Base-by-base conservation (phyloP, 108 stramenopile species). In the Phaeodactylum tricornutum region DNA sequence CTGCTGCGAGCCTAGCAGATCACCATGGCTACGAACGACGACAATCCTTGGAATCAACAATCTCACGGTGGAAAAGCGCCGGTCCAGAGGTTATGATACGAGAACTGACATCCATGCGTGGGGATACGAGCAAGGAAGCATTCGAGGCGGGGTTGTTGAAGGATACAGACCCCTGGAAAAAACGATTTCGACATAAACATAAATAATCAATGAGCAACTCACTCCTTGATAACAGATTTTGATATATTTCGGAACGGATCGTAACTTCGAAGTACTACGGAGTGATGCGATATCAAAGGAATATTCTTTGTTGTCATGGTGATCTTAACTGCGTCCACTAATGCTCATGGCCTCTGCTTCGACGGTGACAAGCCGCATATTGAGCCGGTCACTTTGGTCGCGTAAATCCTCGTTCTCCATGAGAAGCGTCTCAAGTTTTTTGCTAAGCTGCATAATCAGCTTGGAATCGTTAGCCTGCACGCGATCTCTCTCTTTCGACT, bases 361-460 rank as follows among this genome's bases (percentile, higher is more conserved):
- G 30, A 81, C 79, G n/a, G 66, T 65, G 36, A 91, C 75, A 37
- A 91, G 64, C 9, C 89, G 66, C 39, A 73, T 72, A 48, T 91
- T 84, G 57, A 91, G 64, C 23, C 82, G 76, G 47, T 91, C 89
- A 50, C 87, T 91, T 43, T 84, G 80, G 51, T 91, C 89, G 52
- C 88, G 57, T 48, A 93, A 55, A 47, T 93, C 92, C 61, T 89
- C 87, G 53, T 89, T 89, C 67, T 93, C 92, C 82, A 89, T 86
- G 35, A 93, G 66, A 3, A 93, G 71, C 1, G 82, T 89, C 55
- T 93, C 92, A 9, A 93, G 72, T 62, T 93, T 93, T 71, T 88
- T 93, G 55, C 84, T 86, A 43, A 93, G 65, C 51, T 93, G 92
- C 87, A 89, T 89, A 33, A 93, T 87, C 58, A 93, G 67, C 47